Base-by-base conservation (phyloP, 2,329 filamentous ascomycete genomes). In the Pseudogymnoascus sp. region DNA sequence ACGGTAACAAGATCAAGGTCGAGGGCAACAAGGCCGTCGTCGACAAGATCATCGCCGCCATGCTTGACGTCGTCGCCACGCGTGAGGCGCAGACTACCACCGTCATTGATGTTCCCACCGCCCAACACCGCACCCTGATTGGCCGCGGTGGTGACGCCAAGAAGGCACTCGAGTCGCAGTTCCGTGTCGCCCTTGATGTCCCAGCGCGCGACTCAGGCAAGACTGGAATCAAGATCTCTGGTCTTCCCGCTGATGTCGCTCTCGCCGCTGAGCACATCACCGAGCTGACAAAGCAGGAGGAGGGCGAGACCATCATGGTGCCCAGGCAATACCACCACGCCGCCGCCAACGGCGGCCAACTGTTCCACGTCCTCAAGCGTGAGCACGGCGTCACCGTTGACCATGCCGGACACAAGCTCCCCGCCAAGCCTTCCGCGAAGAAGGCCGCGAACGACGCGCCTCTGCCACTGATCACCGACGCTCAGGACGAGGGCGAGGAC, bases 381-480 rank as follows among this genome's bases (percentile, higher is more conserved):
- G 90, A 97, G 71, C 83, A 90, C 76, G 88, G 90, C 68, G 91
- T 99, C 67, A 94, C 89, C 0, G 89, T 99, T 61, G 92, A 97
- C 74, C 94, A 97, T 73, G 90, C 86, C 62, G 92, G 92, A 49
- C 86, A 94, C 64, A 78, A 88, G 63, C 79, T 89, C 3, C 94
- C 94, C 5, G 74, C 86, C 39, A 92, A 88, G 77, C 83, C 88
- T 8, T 74, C 77, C 29, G 76, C 83, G 74, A 77, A 72, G 65
- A 75, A 66, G 72, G 77, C 84, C 21, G 79, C 80, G 39, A 87
- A 84, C 66, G 84, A 83, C 49, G 82, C 80, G 59, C 76, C 84
- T 39, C 82, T 96, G 63, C 94, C 94, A n/a, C 77, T 99, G 68
- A 97, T 97, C 75, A 97, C 92, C 0, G 94, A 97, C 71, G 90